Conservation (phyloP, 1,139 yeast species). For the Schwanniomyces etchellsii region DNA sequence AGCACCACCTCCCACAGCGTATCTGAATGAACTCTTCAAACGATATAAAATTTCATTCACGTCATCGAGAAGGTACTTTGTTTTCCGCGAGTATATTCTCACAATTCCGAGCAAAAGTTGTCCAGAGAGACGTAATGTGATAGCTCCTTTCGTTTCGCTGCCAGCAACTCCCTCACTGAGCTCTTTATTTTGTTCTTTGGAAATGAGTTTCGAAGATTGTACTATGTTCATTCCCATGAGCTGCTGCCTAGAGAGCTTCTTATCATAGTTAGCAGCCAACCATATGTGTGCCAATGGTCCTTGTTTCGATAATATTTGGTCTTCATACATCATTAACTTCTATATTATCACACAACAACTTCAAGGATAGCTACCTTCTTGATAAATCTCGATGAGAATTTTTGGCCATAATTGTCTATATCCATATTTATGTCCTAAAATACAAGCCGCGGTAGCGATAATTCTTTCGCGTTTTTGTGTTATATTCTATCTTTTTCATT, state of each 20-base stretch:
- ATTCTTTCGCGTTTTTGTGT: conserved; percentile 6
- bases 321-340: conserved; percentile 28
- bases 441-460: neutral
- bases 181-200: conserved; percentile 9
- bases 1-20: conserved; percentile 30
- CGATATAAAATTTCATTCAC: conserved; percentile 73
- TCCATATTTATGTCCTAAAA: conserved; percentile 5
- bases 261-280: conserved; percentile 89
- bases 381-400: neutral
- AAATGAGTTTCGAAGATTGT: conserved; percentile 56
- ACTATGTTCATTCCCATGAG: conserved; percentile 67
- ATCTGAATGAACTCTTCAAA: conserved; percentile 65
- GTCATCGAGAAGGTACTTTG: conserved; percentile 79
- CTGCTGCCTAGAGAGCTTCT: conserved; percentile 73
- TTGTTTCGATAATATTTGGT: conserved; percentile 50
- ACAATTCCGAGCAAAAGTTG: conserved; percentile 87
- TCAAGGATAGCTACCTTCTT: neutral
- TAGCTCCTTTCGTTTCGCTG: conserved; percentile 18
- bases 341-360: neutral
- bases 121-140: conserved; percentile 82
- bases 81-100: conserved; percentile 80
- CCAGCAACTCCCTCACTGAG: conserved; percentile 19
- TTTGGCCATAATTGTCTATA: too few species aligned
- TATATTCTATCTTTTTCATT: neutral
- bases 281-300: conserved; percentile 90